Percentiles rank a stretch among this genome's conserved stretches.
phyloP scores from a whole-genome alignment of 257 asterid genomes.

The Solanum pinnatisectum region DNA sequence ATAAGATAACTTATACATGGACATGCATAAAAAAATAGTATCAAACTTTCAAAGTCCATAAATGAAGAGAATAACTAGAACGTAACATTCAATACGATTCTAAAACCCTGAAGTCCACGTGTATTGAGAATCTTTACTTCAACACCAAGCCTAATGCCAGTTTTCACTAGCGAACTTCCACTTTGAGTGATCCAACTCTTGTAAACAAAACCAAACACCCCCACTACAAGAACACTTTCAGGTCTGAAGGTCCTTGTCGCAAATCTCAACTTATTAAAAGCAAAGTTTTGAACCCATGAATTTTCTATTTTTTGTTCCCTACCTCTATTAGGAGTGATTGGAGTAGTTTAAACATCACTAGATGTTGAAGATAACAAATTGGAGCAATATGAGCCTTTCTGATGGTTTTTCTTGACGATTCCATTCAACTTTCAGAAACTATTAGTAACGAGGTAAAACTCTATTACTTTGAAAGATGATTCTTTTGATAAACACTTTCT shows the following conservation, averaged over 20 bases:
- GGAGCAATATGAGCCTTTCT: slow-evolving; percentile 43
- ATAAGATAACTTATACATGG: neutral
- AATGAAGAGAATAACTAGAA: neutral
- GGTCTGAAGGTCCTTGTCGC: slow-evolving; percentile 66
- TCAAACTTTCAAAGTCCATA: neutral
- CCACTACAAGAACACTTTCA: slow-evolving; percentile 67
- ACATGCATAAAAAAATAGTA: neutral
- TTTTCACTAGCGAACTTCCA: slow-evolving; percentile 50
- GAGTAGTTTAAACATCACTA: slow-evolving; percentile 14
- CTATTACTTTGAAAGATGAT: neutral
- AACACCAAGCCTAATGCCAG: slow-evolving; percentile 60
- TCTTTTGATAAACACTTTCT: neutral
- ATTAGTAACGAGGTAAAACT: neutral
- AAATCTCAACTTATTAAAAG: slow-evolving; percentile 48
- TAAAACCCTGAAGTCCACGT: slow-evolving; percentile 80
- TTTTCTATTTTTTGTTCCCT: slow-evolving; percentile 57
- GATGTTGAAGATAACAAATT: neutral
- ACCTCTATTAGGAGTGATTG: slow-evolving; percentile 47
- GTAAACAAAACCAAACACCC: slow-evolving; percentile 77
- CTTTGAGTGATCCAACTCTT: slow-evolving; percentile 78
- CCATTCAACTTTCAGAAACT: slow-evolving; percentile 4
- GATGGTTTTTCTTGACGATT: slow-evolving; percentile 46
- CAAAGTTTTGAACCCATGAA: slow-evolving; percentile 66
- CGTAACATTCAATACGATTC: slow-evolving; percentile 63
- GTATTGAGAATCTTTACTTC: slow-evolving; percentile 81